These are phyloP conservation scores for Reticulascus tulasneorum DNA, from an alignment of 2,329 filamentous ascomycete species.

Conservation along the genomic window DNA sequence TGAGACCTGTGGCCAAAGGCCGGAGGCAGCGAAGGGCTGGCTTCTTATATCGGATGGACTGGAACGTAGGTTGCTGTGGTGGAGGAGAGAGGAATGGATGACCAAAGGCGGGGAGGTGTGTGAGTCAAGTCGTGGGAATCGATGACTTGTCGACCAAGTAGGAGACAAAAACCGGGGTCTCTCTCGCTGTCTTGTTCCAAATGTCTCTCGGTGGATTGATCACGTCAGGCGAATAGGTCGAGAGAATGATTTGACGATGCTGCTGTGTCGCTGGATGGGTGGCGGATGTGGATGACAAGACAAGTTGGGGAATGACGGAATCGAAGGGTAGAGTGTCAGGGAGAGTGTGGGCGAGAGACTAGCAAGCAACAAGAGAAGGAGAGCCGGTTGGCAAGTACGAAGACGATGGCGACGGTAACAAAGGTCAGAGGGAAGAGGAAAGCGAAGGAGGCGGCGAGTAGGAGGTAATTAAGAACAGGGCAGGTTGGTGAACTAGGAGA, in stretches of 20 bases:
- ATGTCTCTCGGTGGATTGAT: conserved; percentile 12
- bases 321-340: conserved; percentile 1
- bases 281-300: neutral
- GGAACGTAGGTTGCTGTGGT: conserved; percentile 1
- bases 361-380: conserved; percentile 14
- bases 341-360: conserved; percentile 12
- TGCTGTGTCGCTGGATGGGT: conserved; percentile 2
- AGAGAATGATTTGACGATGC: conserved; percentile 1
- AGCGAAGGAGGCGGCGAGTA: conserved; percentile 15
- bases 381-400: conserved; percentile 12
- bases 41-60: conserved; percentile 3
- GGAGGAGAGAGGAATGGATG: conserved; percentile 1
- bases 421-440: conserved; percentile 1
- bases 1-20: neutral
- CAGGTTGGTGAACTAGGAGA: conserved; percentile 26
- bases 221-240: conserved; percentile 7
- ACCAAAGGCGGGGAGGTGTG: conserved; percentile 6
- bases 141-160: conserved; percentile 1
- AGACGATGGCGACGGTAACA: conserved; percentile 5
- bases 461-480: conserved; percentile 11
- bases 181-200: conserved; percentile 13
- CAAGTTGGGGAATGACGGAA: neutral
- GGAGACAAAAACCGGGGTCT: conserved; percentile 7
- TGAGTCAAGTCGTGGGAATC: neutral
- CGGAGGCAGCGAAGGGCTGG: neutral